Percentiles rank a stretch among this genome's conserved stretches.
Evolutionary conservation across 2,329 filamentous ascomycete genomes (phyloP).

Genomic region (Colletotrichum sansevieriae): DNA sequence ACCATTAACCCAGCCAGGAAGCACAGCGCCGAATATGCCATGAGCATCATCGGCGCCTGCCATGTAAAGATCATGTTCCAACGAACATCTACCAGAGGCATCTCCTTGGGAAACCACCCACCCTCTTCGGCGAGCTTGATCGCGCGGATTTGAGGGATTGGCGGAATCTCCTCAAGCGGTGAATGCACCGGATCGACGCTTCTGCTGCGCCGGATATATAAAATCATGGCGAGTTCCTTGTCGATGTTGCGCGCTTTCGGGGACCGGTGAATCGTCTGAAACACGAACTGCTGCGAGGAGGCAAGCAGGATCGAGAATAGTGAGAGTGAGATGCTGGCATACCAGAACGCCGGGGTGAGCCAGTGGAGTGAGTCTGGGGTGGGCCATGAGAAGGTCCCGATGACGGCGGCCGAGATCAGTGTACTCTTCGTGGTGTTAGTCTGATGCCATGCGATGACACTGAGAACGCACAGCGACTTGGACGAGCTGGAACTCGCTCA

Average conservation of each 20-base stretch:
- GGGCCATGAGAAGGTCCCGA: slow-evolving; percentile 48
- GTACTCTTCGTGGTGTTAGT: slow-evolving; percentile 41
- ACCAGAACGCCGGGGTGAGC: slow-evolving; percentile 45
- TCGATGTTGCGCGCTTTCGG: slow-evolving; percentile 35
- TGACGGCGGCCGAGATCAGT: slow-evolving; percentile 46
- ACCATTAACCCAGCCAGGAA: slow-evolving; percentile 45
- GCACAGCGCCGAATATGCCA: slow-evolving; percentile 45
- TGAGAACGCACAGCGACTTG: slow-evolving; percentile 43
- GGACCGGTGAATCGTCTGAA: slow-evolving; percentile 43
- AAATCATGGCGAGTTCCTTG: slow-evolving; percentile 43
- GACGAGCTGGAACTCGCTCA: slow-evolving; percentile 45
- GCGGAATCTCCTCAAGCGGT: slow-evolving; percentile 34
- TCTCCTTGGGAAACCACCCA: slow-evolving; percentile 39
- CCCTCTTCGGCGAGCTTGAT: slow-evolving; percentile 35
- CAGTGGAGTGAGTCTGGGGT: slow-evolving; percentile 44
- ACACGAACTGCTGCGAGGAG: slow-evolving; percentile 47
- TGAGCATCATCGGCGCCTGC: slow-evolving; percentile 48
- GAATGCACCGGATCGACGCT: slow-evolving; percentile 31
- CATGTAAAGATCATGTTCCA: slow-evolving; percentile 50
- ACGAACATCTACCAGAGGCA: slow-evolving; percentile 42
- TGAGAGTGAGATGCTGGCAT: slow-evolving; percentile 46
- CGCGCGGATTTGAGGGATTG: slow-evolving; percentile 38
- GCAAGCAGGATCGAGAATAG: slow-evolving; percentile 47
- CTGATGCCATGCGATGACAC: neutral
- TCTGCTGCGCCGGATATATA: slow-evolving; percentile 35